A percentile compares a stretch with the other conserved stretches of the same genome.
Conservation (phyloP, 2,329 filamentous ascomycete genomes). For the Metarhizium album region DNA sequence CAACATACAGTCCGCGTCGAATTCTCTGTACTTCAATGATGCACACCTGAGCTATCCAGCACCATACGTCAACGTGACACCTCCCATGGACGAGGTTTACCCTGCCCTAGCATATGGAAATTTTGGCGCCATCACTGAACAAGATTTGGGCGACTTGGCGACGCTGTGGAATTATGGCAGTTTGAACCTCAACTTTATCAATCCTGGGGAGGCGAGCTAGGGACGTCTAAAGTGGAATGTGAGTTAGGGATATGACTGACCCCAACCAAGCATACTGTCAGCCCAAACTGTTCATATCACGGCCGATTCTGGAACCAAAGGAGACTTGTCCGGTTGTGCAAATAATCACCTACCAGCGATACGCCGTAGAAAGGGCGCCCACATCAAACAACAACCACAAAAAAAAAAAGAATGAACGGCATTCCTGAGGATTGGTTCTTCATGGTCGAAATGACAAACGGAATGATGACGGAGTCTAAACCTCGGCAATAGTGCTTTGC, state of each 20-base stretch:
- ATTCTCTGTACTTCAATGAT: background rate
- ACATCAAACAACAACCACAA: too few species aligned
- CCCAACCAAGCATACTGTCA: background rate
- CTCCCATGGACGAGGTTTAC: constrained; percentile 8
- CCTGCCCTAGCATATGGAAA: constrained; percentile 4
- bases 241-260: background rate
- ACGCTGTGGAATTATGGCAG: constrained; percentile 24
- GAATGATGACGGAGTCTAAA: background rate
- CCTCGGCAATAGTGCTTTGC: too few species aligned
- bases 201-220: constrained; percentile 2
- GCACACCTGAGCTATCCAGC: background rate
- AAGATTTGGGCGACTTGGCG: constrained; percentile 23
- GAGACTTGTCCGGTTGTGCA: too few species aligned
- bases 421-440: too few species aligned
- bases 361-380: too few species aligned
- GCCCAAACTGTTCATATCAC: too few species aligned
- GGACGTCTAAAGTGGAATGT: background rate
- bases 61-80: constrained; percentile 8
- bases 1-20: background rate
- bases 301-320: too few species aligned
- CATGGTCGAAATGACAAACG: too few species aligned
- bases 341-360: too few species aligned
- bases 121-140: constrained; percentile 20
- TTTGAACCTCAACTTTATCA: constrained; percentile 21
- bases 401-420: too few species aligned